phyloP scores from a whole-genome alignment of 495 filamentous ascomycete genomes.

The Neurospora sp. region DNA sequence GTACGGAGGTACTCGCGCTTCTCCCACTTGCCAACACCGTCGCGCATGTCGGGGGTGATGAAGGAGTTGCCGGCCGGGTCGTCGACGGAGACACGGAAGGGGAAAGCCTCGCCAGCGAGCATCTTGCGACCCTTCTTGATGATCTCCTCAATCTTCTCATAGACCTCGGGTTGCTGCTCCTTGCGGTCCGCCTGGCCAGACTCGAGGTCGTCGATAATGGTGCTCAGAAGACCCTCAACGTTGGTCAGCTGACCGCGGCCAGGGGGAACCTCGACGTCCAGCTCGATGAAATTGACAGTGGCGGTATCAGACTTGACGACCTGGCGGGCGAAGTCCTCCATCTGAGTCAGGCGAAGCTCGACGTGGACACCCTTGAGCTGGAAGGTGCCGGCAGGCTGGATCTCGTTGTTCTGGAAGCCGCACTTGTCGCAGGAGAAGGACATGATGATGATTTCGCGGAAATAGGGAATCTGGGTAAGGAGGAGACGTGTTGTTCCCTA shows the following conservation, averaged over 20 bases:
- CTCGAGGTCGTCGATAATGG: constrained; percentile 65
- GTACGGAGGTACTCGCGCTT: constrained; percentile 73
- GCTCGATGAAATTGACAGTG: constrained; percentile 65
- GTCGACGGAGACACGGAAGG: constrained; percentile 79
- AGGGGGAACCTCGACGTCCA: constrained; percentile 85
- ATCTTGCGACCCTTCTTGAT: constrained; percentile 62
- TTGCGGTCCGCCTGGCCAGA: constrained; percentile 66
- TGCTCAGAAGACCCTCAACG: constrained; percentile 74
- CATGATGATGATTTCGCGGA: constrained; percentile 94
- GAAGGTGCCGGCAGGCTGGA: constrained; percentile 82
- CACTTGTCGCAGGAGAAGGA: constrained; percentile 90
- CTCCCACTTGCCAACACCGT: constrained; percentile 69
- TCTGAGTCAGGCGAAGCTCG: constrained; percentile 57
- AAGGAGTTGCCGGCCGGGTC: constrained; percentile 96
- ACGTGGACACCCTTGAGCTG: constrained; percentile 81
- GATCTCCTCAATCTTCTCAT: constrained; percentile 62
- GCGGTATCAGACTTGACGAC: constrained; percentile 87
- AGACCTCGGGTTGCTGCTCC: constrained; percentile 60
- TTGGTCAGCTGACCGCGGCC: constrained; percentile 85
- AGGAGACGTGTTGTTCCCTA: constrained; percentile 80
- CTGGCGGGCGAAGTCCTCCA: constrained; percentile 69
- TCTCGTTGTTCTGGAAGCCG: constrained; percentile 77
- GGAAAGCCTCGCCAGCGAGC: constrained; percentile 61
- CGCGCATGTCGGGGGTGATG: constrained; percentile 76
- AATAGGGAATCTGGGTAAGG: constrained; percentile 85